Evolutionary conservation across 192 early-diverging fungal genomes (phyloP).

Genomic region (Linderina pennispora): DNA sequence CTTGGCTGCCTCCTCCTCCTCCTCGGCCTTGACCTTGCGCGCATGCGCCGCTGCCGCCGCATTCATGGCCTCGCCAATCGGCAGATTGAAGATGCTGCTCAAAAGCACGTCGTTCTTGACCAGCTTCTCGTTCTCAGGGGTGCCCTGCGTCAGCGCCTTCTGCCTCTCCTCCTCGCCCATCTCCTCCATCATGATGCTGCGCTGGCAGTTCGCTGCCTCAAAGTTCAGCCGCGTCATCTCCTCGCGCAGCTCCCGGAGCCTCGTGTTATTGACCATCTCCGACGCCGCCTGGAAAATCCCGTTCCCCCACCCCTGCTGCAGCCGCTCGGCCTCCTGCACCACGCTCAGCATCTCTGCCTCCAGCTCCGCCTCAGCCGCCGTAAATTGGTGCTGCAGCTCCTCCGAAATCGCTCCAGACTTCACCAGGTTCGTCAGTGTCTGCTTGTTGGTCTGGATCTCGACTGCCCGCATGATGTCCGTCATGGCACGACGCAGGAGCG

Average conservation of each 20-base stretch:
- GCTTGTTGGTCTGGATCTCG: constrained; percentile 76
- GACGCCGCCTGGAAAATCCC: constrained; percentile 78
- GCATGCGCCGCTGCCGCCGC: constrained; percentile 36
- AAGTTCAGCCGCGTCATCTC: constrained; percentile 42
- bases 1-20: constrained; percentile 38
- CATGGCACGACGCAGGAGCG: constrained; percentile 77
- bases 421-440: constrained; percentile 64
- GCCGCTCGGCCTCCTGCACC: constrained; percentile 75
- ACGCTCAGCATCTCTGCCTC: constrained; percentile 75
- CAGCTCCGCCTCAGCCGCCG: constrained; percentile 70
- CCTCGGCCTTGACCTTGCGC: constrained; percentile 31
- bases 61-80: constrained; percentile 42
- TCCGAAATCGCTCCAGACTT: constrained; percentile 78
- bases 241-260: constrained; percentile 43
- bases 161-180: constrained; percentile 43
- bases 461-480: constrained; percentile 66
- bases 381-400: constrained; percentile 71
- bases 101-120: constrained; percentile 34
- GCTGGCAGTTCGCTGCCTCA: constrained; percentile 34
- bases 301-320: constrained; percentile 73
- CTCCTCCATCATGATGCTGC: constrained; percentile 29
- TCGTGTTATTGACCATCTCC: constrained; percentile 66
- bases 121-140: constrained; percentile 43
- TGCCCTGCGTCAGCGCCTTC: constrained; percentile 49
- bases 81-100: constrained; percentile 44